Conservation (phyloP, 495 filamentous ascomycete species). For the Penicillium arizonense region DNA sequence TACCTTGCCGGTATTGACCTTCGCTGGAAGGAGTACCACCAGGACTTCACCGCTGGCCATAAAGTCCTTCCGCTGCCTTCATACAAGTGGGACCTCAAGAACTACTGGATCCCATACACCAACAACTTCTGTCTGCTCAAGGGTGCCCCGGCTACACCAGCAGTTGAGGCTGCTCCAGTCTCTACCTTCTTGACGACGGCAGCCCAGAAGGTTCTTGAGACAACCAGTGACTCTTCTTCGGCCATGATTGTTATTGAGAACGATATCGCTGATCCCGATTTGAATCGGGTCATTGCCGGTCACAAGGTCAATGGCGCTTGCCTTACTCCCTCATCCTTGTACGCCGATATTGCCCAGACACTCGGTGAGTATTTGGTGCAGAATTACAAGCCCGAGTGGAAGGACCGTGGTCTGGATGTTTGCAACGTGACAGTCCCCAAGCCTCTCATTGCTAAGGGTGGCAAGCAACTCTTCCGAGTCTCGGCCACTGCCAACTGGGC, state of each 20-base stretch:
- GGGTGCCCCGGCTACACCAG: constrained; percentile 32
- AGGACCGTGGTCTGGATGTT: constrained; percentile 58
- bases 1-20: constrained; percentile 65
- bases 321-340: constrained; percentile 61
- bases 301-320: constrained; percentile 68
- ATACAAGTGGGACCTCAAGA: constrained; percentile 78
- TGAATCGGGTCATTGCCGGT: constrained; percentile 62
- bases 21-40: constrained; percentile 77
- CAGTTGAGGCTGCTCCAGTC: constrained; percentile 28
- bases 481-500: constrained; percentile 37
- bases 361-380: constrained; percentile 66
- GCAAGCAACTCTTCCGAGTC: constrained; percentile 46
- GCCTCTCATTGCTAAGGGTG: constrained; percentile 61
- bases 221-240: constrained; percentile 51
- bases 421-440: constrained; percentile 67
- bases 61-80: constrained; percentile 66
- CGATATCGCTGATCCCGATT: constrained; percentile 58
- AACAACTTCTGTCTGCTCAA: constrained; percentile 55
- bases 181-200: constrained; percentile 39
- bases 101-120: constrained; percentile 78
- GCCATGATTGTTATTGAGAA: constrained; percentile 63
- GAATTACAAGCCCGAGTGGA: constrained; percentile 50
- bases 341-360: constrained; percentile 77
- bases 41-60: constrained; percentile 60
- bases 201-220: constrained; percentile 52